Percentiles rank a stretch among this genome's conserved stretches.
These are phyloP conservation scores for Lizanozyma gosingica DNA, from an alignment of 1,139 yeast species.

Conservation along the genomic window DNA sequence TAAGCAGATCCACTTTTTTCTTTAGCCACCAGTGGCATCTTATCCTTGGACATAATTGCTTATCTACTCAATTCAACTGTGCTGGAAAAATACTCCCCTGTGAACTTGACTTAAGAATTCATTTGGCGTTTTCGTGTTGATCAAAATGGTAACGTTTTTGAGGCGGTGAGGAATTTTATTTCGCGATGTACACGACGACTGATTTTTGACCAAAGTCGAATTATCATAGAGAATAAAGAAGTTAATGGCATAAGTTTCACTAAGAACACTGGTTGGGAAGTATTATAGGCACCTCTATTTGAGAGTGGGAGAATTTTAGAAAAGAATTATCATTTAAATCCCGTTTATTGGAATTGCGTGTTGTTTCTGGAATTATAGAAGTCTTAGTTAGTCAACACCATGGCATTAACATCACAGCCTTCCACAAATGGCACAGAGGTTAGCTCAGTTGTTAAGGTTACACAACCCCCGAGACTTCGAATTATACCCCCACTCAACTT, in stretches of 20 bases:
- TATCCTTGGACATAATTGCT: constrained; percentile 28
- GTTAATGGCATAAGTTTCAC: too few species aligned
- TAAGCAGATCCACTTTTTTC: background rate
- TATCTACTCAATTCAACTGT: constrained; percentile 1
- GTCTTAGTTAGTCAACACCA: too few species aligned
- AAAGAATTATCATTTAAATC: too few species aligned
- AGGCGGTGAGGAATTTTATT: constrained; percentile 1
- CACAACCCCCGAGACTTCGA: constrained; percentile 47
- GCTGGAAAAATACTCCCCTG: too few species aligned
- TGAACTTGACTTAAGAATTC: too few species aligned
- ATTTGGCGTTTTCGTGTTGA: background rate
- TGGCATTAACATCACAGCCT: background rate
- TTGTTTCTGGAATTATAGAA: too few species aligned
- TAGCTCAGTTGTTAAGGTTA: constrained; percentile 7
- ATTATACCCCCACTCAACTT: constrained; percentile 92
- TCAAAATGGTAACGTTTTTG: background rate
- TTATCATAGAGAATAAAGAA: too few species aligned
- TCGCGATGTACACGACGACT: constrained; percentile 7
- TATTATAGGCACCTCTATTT: too few species aligned
- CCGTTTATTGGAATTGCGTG: too few species aligned
- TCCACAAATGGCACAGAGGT: background rate
- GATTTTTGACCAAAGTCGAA: too few species aligned
- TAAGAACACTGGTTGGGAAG: too few species aligned
- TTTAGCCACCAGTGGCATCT: constrained; percentile 12
- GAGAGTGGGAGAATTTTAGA: too few species aligned